Base-by-base conservation (phyloP, 148 eudicot genomes). In the Diospyros lotus region DNA sequence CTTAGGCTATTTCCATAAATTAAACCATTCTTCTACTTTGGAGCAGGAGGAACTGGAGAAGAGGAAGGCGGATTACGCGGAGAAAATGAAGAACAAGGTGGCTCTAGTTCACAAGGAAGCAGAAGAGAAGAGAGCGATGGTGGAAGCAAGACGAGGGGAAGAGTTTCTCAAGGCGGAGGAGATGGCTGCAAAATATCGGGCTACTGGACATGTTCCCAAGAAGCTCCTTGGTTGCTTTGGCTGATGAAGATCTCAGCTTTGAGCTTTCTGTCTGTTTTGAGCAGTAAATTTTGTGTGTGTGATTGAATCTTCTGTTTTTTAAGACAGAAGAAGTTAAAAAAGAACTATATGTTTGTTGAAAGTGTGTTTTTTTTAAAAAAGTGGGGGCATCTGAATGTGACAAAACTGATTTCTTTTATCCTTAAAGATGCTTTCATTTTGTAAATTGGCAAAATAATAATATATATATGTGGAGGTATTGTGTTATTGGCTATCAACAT, bases 11-110 rank as follows among this genome's bases (percentile, higher is more conserved):
- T 3, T 11, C 2, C 53, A 56, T n/a, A 66, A 51, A 51, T 41
- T 46, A 13, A 5, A 10, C 46, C 13, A 40, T 11, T 14, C 54
- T 74, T 3, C 12, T 75, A 9, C 9, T 9, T 53, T 42, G 79
- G 78, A 66, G 79, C 86, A 94, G 98, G 91, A 94, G 81, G 69
- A 81, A 60, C 75, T 90, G 28, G 95, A 88, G 80, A 90, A 73
- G 82, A 94, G 92, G 83, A 91, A 87, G 71, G 97, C 95, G 4
- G 91, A 85, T 59, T 84, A 87, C 50, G 86, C 82, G 9, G 97
- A 92, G 70, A 90, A 85, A 48, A 84, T 83, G 87, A 89, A 78
- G 59, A 90, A 94, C 86, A 81, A 80, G 83, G 74, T 79, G 10
- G 98, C 93, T 28, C 64, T 56, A 40, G 53, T 87, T 46, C 98